These are phyloP conservation scores for Flaveria brownii DNA, from an alignment of 129 eudicot species.

Conservation along the genomic window DNA sequence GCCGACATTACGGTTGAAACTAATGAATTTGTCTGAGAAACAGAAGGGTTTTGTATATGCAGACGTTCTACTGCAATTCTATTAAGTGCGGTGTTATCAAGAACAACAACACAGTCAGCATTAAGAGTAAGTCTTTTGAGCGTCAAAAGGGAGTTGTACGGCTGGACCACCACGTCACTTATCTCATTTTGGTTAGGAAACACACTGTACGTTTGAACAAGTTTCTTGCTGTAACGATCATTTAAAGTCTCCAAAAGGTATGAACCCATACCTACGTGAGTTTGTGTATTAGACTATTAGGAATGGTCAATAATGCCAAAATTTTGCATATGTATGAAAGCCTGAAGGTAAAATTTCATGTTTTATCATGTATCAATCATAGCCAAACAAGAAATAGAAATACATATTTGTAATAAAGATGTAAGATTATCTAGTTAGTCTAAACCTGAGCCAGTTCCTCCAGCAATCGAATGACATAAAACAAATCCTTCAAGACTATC, in stretches of 20 bases:
- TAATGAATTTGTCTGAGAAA: constrained; percentile 61
- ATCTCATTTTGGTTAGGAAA: constrained; percentile 88
- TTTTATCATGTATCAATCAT: background rate
- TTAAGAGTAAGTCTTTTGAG: constrained; percentile 89
- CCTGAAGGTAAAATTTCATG: constrained; percentile 1
- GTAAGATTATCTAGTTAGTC: background rate
- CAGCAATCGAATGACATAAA: constrained; percentile 97
- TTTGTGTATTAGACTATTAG: background rate
- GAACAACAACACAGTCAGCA: constrained; percentile 99
- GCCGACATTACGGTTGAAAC: constrained; percentile 99
- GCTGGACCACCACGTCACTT: constrained; percentile 99
- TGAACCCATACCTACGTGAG: constrained; percentile 55
- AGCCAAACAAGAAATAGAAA: background rate
- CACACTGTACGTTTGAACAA: constrained; percentile 94
- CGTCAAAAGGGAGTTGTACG: constrained; percentile 95
- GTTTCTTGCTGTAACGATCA: constrained; percentile 91
- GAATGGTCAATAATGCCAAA: background rate
- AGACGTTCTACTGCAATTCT: constrained; percentile 93
- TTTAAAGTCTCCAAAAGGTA: constrained; percentile 60
- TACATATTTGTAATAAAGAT: background rate
- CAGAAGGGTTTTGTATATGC: constrained; percentile 48
- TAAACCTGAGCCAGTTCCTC: constrained; percentile 99
- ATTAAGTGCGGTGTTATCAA: constrained; percentile 95
- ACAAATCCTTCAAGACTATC: constrained; percentile 99
- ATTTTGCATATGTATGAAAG: background rate